phyloP scores from a whole-genome alignment of 306 rosid genomes.

The Lupinus albus region DNA sequence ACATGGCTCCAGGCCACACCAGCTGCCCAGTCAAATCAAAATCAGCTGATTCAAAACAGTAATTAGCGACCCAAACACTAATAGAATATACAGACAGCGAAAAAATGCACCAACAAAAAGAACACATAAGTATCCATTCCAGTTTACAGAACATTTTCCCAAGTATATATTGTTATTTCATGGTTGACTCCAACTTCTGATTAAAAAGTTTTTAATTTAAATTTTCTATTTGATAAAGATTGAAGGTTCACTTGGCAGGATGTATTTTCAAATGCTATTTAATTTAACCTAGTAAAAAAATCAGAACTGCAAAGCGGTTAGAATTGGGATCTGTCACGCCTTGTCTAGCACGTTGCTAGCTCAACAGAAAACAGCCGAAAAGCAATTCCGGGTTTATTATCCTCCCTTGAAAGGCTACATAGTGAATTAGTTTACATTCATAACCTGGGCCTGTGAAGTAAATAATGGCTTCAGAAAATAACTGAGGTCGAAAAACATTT shows the following conservation, averaged over 20 bases:
- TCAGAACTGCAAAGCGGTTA: slow-evolving; percentile 4
- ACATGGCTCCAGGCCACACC: slow-evolving; percentile 98
- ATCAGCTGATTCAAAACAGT: slow-evolving; percentile 69
- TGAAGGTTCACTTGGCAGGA: slow-evolving; percentile 7
- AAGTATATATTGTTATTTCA: slow-evolving; percentile 2
- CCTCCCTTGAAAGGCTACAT: background rate
- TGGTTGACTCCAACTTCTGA: background rate
- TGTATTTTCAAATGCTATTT: slow-evolving; percentile 22
- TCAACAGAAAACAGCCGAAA: slow-evolving; percentile 8
- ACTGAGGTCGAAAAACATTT: slow-evolving; percentile 8
- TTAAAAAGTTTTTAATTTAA: background rate
- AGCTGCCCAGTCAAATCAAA: slow-evolving; percentile 93
- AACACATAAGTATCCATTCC: slow-evolving; percentile 3
- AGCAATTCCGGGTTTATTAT: background rate
- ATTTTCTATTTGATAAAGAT: background rate
- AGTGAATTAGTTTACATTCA: slow-evolving; percentile 14
- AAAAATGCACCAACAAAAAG: background rate
- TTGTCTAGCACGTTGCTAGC: slow-evolving; percentile 3
- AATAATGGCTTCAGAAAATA: slow-evolving; percentile 1
- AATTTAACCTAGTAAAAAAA: background rate
- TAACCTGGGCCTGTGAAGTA: slow-evolving; percentile 8
- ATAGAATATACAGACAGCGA: slow-evolving; percentile 25
- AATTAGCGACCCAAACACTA: slow-evolving; percentile 33
- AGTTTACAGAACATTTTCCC: background rate
- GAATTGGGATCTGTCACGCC: background rate